These are phyloP conservation scores for Mycena sanguinolenta DNA, from an alignment of 768 basidiomycete species.

Conservation along the genomic window DNA sequence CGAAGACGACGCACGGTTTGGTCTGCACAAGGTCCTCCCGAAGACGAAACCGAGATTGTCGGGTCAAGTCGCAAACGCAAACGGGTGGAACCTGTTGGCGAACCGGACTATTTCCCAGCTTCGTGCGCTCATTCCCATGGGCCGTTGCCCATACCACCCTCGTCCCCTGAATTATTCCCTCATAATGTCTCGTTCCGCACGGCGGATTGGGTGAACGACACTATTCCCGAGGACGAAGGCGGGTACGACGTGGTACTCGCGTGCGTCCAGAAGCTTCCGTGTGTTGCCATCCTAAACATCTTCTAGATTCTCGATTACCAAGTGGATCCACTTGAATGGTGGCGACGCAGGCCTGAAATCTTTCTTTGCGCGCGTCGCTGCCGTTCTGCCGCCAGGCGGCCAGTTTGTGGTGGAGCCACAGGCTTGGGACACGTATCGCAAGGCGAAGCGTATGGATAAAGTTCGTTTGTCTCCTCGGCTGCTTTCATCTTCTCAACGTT, in stretches of 20 bases:
- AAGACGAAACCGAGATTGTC: constrained; percentile 14
- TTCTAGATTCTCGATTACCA: constrained; percentile 84
- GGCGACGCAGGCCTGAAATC: constrained; percentile 78
- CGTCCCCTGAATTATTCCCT: constrained; percentile 65
- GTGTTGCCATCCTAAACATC: not conserved
- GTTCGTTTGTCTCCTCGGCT: constrained; percentile 47
- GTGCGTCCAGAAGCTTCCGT: constrained; percentile 57
- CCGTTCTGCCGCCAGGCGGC: constrained; percentile 72
- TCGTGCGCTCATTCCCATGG: constrained; percentile 85
- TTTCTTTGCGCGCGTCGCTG: constrained; percentile 77
- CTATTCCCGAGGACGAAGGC: constrained; percentile 67
- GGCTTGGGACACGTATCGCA: constrained; percentile 86
- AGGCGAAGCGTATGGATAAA: constrained; percentile 77
- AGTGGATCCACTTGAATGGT: constrained; percentile 91
- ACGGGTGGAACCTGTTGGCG: constrained; percentile 26
- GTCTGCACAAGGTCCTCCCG: constrained; percentile 67
- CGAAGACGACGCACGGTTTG: constrained; percentile 76
- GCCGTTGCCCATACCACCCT: constrained; percentile 75
- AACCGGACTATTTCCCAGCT: constrained; percentile 76
- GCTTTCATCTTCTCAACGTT: constrained; percentile 1
- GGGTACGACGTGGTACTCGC: constrained; percentile 85
- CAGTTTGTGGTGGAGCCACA: constrained; percentile 87
- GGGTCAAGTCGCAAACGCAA: constrained; percentile 43
- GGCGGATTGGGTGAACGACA: constrained; percentile 78
- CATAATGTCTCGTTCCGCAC: constrained; percentile 82